Evolutionary conservation across 176 grass and related monocot genomes (phyloP), one percentile per base, ranked within the genome.

Genomic region (Alloteropsis semialata): DNA sequence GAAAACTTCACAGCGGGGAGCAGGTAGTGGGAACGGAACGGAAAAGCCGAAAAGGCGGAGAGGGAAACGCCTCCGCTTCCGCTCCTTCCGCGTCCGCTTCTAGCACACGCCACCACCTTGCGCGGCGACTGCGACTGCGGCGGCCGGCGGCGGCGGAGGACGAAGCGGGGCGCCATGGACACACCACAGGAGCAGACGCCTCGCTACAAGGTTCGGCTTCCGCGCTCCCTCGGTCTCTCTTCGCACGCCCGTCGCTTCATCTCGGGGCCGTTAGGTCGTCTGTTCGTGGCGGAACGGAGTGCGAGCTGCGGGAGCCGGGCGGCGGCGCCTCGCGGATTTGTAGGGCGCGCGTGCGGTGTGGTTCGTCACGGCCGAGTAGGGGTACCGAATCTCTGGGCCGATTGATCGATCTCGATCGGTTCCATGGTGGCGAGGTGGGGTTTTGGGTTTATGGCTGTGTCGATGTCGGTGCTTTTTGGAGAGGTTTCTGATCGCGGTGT

Each of bases 161-260:
- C 67, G 74, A 74, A 86, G 36, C 68, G 59, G 68, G 46, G 14
- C 36, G 28, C 71, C 71, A 87, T 82, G 79, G 51, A 76, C 41
- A 19, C 63, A 11, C 62, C 28, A 32, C 24, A 77, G 33, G 78
- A 60, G 39, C 71, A 62, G 72, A 41, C 7, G 51, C n/a, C 4
- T 17, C 8, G 18, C 51, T 82, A 70, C 72, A 77, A 77, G 85
- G 79, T 87, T 82, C 65, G 72, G 51, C 19, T 76, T n/a, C n/a
- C 73, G 75, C 43, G n/a, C 43, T 51, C 65, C n/a, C 11, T 44
- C 33, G 33, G 38, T 42, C 25, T 65, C 30, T 58, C 49, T 3
- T 55, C 49, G 8, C 16, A 15, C 59, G 5, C 61, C 16, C 33
- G 2, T 4, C 72, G 19, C 61, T 69, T 51, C 36, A 2, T 41